Conservation (phyloP, 257 asterid species). For the Marsdenia floribunda region DNA sequence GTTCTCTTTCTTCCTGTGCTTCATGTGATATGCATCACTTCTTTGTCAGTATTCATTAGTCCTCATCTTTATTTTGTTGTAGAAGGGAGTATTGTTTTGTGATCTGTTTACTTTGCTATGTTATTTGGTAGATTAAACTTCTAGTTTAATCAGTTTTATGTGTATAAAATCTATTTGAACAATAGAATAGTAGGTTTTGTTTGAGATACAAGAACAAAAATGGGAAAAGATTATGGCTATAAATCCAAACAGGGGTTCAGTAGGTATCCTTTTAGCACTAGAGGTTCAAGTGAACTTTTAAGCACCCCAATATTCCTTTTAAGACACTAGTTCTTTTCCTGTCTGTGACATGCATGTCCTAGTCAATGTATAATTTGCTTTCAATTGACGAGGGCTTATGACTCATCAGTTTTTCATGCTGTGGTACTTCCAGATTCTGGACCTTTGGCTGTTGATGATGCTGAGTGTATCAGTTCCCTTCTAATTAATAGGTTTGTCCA, state of each 20-base stretch:
- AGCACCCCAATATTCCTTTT: not conserved
- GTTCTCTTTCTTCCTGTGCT: not conserved
- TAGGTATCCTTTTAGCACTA: not conserved
- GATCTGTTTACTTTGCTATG: not conserved
- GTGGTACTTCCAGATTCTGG: slow-evolving; percentile 37
- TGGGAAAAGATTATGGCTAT: not conserved
- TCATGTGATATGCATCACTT: not conserved
- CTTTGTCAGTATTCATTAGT: not conserved
- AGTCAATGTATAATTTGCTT: not conserved
- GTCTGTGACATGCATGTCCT: not conserved
- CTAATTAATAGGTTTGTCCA: slow-evolving; percentile 57
- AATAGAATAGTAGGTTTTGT: not conserved
- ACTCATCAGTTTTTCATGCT: slow-evolving; percentile 10
- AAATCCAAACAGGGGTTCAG: not conserved
- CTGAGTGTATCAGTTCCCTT: slow-evolving; percentile 59
- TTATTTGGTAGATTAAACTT: not conserved
- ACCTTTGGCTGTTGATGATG: slow-evolving; percentile 28
- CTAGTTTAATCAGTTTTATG: not conserved
- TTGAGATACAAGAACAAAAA: not conserved
- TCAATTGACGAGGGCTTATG: not conserved
- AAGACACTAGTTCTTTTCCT: not conserved
- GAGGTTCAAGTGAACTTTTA: not conserved
- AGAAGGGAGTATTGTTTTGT: not conserved
- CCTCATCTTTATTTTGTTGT: not conserved
- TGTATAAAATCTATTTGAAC: not conserved